phyloP scores from a whole-genome alignment of 129 eudicot genomes.

The Tagetes patula region DNA sequence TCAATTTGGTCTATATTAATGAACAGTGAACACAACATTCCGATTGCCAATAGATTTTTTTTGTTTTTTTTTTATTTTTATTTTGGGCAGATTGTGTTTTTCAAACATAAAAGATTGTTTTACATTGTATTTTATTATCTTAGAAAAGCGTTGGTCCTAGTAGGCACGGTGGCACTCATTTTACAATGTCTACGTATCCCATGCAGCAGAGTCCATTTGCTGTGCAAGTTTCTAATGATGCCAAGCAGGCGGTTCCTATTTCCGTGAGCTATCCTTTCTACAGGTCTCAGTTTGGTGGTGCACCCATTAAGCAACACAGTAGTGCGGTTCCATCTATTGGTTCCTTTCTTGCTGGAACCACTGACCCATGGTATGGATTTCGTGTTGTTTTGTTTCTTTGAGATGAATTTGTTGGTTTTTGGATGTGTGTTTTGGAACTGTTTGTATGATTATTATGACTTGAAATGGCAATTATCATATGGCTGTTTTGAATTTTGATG shows the following conservation, averaged over 20 bases:
- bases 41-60: neutral
- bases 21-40: neutral
- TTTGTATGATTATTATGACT: neutral
- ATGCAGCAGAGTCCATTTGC: constrained; percentile 47
- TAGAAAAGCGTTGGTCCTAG: constrained; percentile 43
- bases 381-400: constrained; percentile 2
- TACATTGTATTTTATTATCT: constrained; percentile 9
- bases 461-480: neutral
- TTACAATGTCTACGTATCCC: constrained; percentile 42
- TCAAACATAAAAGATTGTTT: constrained; percentile 13
- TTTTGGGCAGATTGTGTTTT: neutral
- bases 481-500: neutral
- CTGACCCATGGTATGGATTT: constrained; percentile 54
- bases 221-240: constrained; percentile 38
- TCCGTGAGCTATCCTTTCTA: constrained; percentile 45
- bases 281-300: constrained; percentile 49
- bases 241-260: constrained; percentile 40
- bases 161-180: constrained; percentile 46
- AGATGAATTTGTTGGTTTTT: neutral
- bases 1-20: neutral
- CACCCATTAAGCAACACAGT: constrained; percentile 54
- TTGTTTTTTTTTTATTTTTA: constrained; percentile 20
- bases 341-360: constrained; percentile 56
- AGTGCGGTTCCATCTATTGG: constrained; percentile 46
- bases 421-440: neutral